Base-by-base conservation (phyloP, 2,329 filamentous ascomycete genomes). In the Stemphylium beticola region DNA sequence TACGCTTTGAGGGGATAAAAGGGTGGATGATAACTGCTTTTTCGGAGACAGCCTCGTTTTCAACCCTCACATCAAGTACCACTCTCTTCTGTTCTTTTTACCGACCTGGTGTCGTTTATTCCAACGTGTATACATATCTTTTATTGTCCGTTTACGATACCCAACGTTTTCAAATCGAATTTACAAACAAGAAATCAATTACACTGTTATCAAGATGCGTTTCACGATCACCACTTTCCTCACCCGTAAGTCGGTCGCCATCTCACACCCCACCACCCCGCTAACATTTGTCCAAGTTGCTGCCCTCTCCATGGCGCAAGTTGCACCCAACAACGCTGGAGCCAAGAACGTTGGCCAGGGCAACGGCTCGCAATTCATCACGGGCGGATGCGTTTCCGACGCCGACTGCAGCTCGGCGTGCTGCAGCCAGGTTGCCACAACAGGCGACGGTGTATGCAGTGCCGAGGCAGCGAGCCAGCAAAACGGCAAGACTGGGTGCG, bases 51-150 rank as follows among this genome's bases (percentile, higher is more conserved):
- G 48, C 47, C 45, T 36, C 44, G 37, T 33, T 36, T 42, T 34
- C 42, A 38, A 52, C 15, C 34, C 40, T 51, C 49, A 43, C 22
- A 31, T 49, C 43, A 22, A 36, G 36, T 57, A 53, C 53, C 41
- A 59, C 55, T 20, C 60, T 55, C 49, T 58, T 60, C 62, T 61
- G 64, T 64, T 64, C 26, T 26, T 10, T 43, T 51, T 9, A 29
- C 51, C 60, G 68, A 66, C 67, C 68, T 57, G 68, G 68, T 53
- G 64, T 72, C 68, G 57, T 68, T 71, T 55, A 61, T 62, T 64
- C 37, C 7, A 9, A 9, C 26, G 40, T 42, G 38, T 45, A 54
- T 15, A 49, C 31, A 55, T 53, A 45, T 57, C 53, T 49, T 47
- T 57, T 22, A 39, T 29, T 26, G 14, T 44, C 15, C 11, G 36